Conservation (phyloP, 306 rosid species). For the Quercus aquifolioides region DNA sequence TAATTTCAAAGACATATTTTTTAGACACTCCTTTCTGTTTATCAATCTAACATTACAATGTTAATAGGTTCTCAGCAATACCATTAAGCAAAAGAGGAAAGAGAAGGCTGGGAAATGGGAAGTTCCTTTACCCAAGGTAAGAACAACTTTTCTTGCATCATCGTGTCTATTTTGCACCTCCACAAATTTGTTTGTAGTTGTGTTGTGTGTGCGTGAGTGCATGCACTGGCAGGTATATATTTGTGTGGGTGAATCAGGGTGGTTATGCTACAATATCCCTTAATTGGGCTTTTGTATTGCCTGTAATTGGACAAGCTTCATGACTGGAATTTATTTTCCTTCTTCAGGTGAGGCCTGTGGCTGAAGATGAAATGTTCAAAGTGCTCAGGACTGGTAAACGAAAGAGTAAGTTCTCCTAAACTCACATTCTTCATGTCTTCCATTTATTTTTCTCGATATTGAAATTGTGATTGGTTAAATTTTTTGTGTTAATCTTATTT, state of each 20-base stretch:
- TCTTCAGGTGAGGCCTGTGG: slow-evolving; percentile 83
- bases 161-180: neutral
- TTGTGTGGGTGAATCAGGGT: too few relatives aligned
- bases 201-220: too few relatives aligned
- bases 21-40: neutral
- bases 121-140: slow-evolving; percentile 92
- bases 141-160: neutral
- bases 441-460: neutral
- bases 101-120: slow-evolving; percentile 98
- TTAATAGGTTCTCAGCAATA: slow-evolving; percentile 80
- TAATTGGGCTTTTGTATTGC: neutral
- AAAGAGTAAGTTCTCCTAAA: slow-evolving; percentile 53
- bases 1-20: neutral
- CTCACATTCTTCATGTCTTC: neutral
- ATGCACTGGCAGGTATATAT: too few relatives aligned
- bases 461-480: neutral
- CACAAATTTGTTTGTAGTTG: neutral
- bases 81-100: slow-evolving; percentile 90
- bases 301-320: neutral
- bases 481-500: neutral
- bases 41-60: slow-evolving; percentile 8
- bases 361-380: slow-evolving; percentile 95
- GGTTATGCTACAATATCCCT: too few relatives aligned
- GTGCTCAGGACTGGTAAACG: slow-evolving; percentile 82
- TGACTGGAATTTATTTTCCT: neutral